These are phyloP conservation scores for Mrakia frigida DNA, from an alignment of 768 basidiomycete species.

Conservation along the genomic window DNA sequence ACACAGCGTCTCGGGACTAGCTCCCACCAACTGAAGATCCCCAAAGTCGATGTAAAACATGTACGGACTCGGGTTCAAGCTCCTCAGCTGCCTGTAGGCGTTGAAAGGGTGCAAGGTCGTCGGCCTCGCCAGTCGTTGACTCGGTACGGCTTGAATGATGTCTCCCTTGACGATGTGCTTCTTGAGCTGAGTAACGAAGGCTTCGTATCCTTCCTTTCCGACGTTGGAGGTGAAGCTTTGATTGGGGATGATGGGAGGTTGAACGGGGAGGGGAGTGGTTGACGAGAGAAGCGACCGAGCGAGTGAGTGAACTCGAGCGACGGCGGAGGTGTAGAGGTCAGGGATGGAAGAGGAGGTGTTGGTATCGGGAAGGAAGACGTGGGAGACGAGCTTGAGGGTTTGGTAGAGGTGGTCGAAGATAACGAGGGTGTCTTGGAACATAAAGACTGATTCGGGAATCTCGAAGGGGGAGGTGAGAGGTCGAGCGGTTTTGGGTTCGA, in stretches of 20 bases:
- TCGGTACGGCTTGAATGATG: slow-evolving; percentile 98
- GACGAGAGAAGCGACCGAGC: slow-evolving; percentile 58
- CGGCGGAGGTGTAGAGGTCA: slow-evolving; percentile 83
- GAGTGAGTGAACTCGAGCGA: slow-evolving; percentile 70
- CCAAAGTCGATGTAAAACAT: slow-evolving; percentile 98
- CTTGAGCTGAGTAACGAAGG: slow-evolving; percentile 84
- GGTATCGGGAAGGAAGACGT: slow-evolving; percentile 65
- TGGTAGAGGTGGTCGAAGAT: slow-evolving; percentile 97
- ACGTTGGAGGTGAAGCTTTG: slow-evolving; percentile 76
- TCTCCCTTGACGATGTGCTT: slow-evolving; percentile 92
- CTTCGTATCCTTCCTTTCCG: slow-evolving; percentile 85
- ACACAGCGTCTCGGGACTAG: slow-evolving; percentile 94
- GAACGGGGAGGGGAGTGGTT: slow-evolving; percentile 53
- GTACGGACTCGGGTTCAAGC: slow-evolving; percentile 95
- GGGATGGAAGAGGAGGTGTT: slow-evolving; percentile 53
- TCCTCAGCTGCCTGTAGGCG: slow-evolving; percentile 84
- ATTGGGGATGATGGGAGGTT: slow-evolving; percentile 45
- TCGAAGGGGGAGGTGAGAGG: slow-evolving; percentile 68
- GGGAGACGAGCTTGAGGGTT: slow-evolving; percentile 89
- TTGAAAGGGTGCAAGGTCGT: slow-evolving; percentile 94
- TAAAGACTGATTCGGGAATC: slow-evolving; percentile 95
- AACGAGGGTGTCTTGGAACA: slow-evolving; percentile 91
- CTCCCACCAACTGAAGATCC: slow-evolving; percentile 90
- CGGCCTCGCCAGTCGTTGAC: slow-evolving; percentile 77
- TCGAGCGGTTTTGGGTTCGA: slow-evolving; percentile 81